phyloP scores from a whole-genome alignment of 2,329 filamentous ascomycete species.

The Fusarium nisikadoi region DNA sequence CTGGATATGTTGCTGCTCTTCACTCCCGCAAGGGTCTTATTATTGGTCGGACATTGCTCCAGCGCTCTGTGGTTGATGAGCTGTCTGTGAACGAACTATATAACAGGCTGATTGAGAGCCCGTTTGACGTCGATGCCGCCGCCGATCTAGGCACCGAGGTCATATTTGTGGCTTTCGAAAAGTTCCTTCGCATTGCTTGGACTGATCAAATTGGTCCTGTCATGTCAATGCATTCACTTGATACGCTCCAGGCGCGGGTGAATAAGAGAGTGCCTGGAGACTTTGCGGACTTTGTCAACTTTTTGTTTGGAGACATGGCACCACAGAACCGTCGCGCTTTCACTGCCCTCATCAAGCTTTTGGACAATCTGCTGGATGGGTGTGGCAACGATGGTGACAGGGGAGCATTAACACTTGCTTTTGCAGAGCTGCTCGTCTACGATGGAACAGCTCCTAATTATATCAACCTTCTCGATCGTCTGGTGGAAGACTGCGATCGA shows the following conservation, averaged over 20 bases:
- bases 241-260: conserved; percentile 76
- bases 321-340: conserved; percentile 81
- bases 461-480: conserved; percentile 86
- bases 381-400: conserved; percentile 92
- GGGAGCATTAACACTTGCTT: conserved; percentile 86
- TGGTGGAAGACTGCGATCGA: conserved; percentile 88
- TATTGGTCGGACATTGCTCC: conserved; percentile 79
- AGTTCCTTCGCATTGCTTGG: conserved; percentile 90
- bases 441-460: conserved; percentile 83
- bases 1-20: conserved; percentile 82
- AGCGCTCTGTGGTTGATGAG: conserved; percentile 77
- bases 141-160: conserved; percentile 83
- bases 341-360: conserved; percentile 82
- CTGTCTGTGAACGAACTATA: conserved; percentile 89
- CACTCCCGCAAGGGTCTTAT: conserved; percentile 90
- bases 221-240: conserved; percentile 76
- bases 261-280: conserved; percentile 76
- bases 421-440: conserved; percentile 85
- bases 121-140: conserved; percentile 79
- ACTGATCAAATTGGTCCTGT: conserved; percentile 87
- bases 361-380: conserved; percentile 88
- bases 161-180: conserved; percentile 92
- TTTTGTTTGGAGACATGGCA: conserved; percentile 72
- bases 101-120: conserved; percentile 86
- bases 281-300: conserved; percentile 76